Base-by-base conservation (phyloP, 441 rosid species). In the Aquilaria agallochum region DNA sequence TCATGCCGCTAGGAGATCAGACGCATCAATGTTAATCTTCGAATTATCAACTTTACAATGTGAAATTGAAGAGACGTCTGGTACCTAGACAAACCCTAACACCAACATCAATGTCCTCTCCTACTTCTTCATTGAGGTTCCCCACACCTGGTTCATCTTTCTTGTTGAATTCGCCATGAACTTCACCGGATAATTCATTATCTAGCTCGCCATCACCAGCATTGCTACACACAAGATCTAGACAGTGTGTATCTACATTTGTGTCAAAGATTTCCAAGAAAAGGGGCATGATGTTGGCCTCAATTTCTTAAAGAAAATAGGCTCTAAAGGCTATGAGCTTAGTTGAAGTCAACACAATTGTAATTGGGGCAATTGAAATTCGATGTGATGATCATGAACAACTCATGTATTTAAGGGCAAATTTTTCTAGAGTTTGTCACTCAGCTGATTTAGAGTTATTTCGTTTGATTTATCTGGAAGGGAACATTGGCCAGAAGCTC, bases 381-480 rank as follows among this genome's bases (percentile, higher is more conserved):
- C 72, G 50, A 62, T 59, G 47, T 11, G 64, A 55, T 51, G 27
- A 56, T 10, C 80, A 60, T 1, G 87, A 80, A 56, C 81, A 86
- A 48, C 75, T 90, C 31, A 79, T 84, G 89, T 90, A 84, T 68
- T 63, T 90, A 40, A 74, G 95, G 59, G 95, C 91, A 10, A 82
- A 67, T 42, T 90, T 86, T 66, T 75, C 76, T 60, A 73, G 85
- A 40, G 76, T 86, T 57, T 65, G 71, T 55, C 78, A 88, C 9
- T 83, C 90, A 0, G 58, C 72, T 3, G 72, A 80, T 55, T 81
- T 91, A 7, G 89, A 88, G 70, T 82, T 91, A 51, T 90, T 86
- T 66, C 93, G 83, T 60, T 72, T 90, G 75, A 77, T 90, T 12
- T 89, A 87, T 48, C 97, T 93, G 2, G 84, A 77, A 30, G 88